Percentiles rank a stretch among this genome's conserved stretches.
These are phyloP conservation scores for Tephrocybe sp. DNA, from an alignment of 768 basidiomycete species.

Conservation along the genomic window DNA sequence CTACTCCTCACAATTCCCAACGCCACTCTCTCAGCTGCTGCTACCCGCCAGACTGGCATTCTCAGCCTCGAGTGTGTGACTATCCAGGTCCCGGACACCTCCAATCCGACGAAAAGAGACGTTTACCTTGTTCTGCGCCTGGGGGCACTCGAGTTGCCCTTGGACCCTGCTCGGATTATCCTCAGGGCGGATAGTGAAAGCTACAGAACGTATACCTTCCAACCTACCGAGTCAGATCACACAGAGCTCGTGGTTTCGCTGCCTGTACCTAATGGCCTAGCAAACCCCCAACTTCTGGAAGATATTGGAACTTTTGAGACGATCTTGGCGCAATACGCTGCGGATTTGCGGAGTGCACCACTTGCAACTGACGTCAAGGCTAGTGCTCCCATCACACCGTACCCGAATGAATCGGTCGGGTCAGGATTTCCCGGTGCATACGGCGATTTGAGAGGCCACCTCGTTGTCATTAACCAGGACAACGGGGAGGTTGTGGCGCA, in stretches of 20 bases:
- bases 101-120: slow-evolving; percentile 40
- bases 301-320: slow-evolving; percentile 66
- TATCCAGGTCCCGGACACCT: slow-evolving; percentile 33
- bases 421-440: slow-evolving; percentile 12
- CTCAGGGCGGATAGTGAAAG: slow-evolving; percentile 34
- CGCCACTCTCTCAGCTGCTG: slow-evolving; percentile 37
- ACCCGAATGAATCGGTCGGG: slow-evolving; percentile 11
- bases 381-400: background rate
- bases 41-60: slow-evolving; percentile 35
- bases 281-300: slow-evolving; percentile 40
- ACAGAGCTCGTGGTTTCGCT: slow-evolving; percentile 36
- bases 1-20: slow-evolving; percentile 51
- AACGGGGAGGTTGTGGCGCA: slow-evolving; percentile 72
- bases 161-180: slow-evolving; percentile 56
- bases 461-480: slow-evolving; percentile 71
- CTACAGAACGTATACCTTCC: slow-evolving; percentile 44
- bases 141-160: slow-evolving; percentile 51
- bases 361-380: slow-evolving; percentile 2
- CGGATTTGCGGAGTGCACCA: slow-evolving; percentile 33
- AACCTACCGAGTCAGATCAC: slow-evolving; percentile 34
- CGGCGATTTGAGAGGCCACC: slow-evolving; percentile 48
- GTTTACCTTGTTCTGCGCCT: slow-evolving; percentile 67
- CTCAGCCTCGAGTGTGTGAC: slow-evolving; percentile 66
- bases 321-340: slow-evolving; percentile 61
- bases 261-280: slow-evolving; percentile 21